phyloP scores from a whole-genome alignment of 2,329 filamentous ascomycete genomes.

The Fusarium guadeloupense region DNA sequence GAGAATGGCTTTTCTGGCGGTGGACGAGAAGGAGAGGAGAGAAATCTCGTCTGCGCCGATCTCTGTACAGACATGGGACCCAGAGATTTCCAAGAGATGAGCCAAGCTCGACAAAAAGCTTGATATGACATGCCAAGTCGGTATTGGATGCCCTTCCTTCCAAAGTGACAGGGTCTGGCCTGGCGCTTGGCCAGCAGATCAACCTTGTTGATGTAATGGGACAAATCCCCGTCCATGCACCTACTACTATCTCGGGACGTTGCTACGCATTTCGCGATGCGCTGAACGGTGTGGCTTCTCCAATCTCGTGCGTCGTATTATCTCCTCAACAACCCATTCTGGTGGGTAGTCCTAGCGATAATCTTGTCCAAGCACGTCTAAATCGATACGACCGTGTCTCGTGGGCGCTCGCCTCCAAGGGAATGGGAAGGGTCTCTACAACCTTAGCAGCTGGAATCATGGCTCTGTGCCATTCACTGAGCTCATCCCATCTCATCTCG shows the following conservation, averaged over 20 bases:
- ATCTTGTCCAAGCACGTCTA: background rate
- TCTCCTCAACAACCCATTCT: no score
- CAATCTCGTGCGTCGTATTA: background rate
- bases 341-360: no score
- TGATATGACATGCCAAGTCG: conserved; percentile 27
- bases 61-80: conserved; percentile 11
- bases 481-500: conserved; percentile 6
- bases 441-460: conserved; percentile 18
- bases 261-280: conserved; percentile 1
- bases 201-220: conserved; percentile 10
- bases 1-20: background rate
- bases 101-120: conserved; percentile 25
- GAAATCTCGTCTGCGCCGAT: conserved; percentile 8
- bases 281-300: conserved; percentile 10
- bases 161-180: background rate
- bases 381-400: conserved; percentile 11
- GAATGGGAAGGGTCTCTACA: conserved; percentile 32
- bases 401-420: conserved; percentile 11
- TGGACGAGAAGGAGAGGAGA: background rate
- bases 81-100: conserved; percentile 18
- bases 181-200: background rate
- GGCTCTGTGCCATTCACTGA: conserved; percentile 18
- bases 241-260: conserved; percentile 2
- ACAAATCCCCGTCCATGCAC: conserved; percentile 14
- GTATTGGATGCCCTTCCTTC: conserved; percentile 11